A percentile compares a stretch with the other conserved stretches of the same genome.
Evolutionary conservation across 371 early-diverging fungal genomes (phyloP).

Genomic region (Mortierella sp.): DNA sequence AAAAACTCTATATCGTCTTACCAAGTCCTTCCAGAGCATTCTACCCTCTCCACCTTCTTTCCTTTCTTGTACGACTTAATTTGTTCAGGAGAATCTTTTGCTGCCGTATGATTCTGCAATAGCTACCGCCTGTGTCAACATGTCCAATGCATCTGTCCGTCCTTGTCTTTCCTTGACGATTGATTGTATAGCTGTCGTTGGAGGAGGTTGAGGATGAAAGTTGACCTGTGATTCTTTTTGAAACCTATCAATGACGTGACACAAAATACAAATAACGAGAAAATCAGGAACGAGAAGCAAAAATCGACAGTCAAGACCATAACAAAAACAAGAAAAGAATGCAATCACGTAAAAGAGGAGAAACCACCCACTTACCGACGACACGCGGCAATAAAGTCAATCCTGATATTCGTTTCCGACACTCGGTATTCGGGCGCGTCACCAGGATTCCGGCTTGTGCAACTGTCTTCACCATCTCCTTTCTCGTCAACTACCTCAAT

Average conservation of each 20-base stretch:
- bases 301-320: background rate
- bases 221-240: background rate
- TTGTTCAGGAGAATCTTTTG: background rate
- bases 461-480: too few species aligned
- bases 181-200: background rate
- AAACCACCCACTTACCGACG: constrained; percentile 20
- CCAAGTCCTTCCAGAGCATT: background rate
- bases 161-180: background rate
- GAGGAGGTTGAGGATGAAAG: background rate
- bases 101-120: background rate
- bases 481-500: constrained; percentile 55
- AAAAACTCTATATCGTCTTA: background rate
- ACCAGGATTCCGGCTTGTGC: background rate
- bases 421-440: constrained; percentile 58
- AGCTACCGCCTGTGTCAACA: background rate
- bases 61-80: too few species aligned
- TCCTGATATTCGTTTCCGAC: constrained; percentile 58
- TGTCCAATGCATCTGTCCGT: background rate
- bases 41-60: background rate
- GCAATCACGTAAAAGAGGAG: too few species aligned
- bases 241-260: background rate
- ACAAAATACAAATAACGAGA: background rate
- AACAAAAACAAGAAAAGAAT: background rate
- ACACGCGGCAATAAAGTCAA: constrained; percentile 52
- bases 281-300: background rate